Evolutionary conservation across 2,329 filamentous ascomycete species (phyloP).

Genomic region (Penicillium griseofulvum): DNA sequence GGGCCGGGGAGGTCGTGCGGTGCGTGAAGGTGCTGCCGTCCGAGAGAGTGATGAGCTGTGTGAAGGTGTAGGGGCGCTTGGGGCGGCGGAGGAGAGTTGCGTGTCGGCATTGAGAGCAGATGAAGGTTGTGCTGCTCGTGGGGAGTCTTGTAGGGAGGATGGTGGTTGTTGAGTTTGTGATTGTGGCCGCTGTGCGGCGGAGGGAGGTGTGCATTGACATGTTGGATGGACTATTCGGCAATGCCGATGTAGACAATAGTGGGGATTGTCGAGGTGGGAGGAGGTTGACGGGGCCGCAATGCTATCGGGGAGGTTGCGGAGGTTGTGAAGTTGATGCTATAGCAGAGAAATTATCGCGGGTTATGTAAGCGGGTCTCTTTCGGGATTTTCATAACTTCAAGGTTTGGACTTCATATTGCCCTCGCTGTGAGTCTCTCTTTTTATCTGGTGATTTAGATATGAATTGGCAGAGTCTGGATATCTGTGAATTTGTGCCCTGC

Average conservation of each 20-base stretch:
- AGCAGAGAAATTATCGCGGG: conserved; percentile 31
- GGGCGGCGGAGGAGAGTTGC: conserved; percentile 84
- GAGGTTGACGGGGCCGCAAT: conserved; percentile 3
- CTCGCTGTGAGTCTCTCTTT: not conserved
- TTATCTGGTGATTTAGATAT: conserved; percentile 17
- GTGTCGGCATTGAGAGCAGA: conserved; percentile 66
- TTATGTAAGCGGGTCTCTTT: conserved; percentile 36
- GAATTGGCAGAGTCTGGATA: conserved; percentile 11
- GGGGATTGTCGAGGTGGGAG: not conserved
- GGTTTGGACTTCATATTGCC: not conserved
- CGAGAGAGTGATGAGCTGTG: conserved; percentile 88
- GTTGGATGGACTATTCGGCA: conserved; percentile 2
- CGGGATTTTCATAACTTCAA: conserved; percentile 10
- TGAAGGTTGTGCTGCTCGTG: conserved; percentile 39
- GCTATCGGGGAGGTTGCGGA: conserved; percentile 13
- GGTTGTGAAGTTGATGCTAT: conserved; percentile 22
- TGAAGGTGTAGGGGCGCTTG: conserved; percentile 93
- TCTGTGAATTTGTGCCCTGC: conserved; percentile 3
- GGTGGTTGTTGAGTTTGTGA: conserved; percentile 31
- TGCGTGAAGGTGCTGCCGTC: conserved; percentile 76
- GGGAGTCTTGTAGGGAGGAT: conserved; percentile 34
- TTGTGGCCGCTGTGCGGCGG: conserved; percentile 35
- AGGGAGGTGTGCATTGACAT: conserved; percentile 40
- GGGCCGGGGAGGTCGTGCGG: conserved; percentile 51
- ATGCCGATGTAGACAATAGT: not conserved